phyloP scores from a whole-genome alignment of 257 asterid genomes.

The Verbascum thapsus region DNA sequence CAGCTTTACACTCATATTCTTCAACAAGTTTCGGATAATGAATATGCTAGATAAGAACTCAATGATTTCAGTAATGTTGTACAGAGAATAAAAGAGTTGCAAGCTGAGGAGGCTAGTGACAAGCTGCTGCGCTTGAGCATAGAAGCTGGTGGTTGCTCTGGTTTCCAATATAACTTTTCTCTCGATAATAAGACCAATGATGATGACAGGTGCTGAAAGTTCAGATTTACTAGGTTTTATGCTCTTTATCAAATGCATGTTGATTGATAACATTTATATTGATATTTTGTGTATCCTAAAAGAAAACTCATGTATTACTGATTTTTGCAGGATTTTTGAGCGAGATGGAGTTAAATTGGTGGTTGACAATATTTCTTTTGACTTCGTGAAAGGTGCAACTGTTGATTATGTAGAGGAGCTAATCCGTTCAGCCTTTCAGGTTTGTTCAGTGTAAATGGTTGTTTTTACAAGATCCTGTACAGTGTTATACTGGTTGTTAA shows the following conservation, averaged over 20 bases:
- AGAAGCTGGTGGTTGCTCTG: constrained; percentile 99
- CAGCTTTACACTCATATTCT: neutral
- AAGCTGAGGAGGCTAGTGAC: constrained; percentile 57
- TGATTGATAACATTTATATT: neutral
- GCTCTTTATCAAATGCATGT: neutral
- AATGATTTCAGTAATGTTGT: constrained; percentile 5
- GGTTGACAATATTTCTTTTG: constrained; percentile 81
- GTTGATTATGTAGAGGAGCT: constrained; percentile 95
- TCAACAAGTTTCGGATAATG: constrained; percentile 5
- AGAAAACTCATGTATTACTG: constrained; percentile 1
- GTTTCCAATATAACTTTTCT: constrained; percentile 86
- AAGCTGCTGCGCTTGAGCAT: constrained; percentile 88
- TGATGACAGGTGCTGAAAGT: constrained; percentile 70
- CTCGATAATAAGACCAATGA: constrained; percentile 68
- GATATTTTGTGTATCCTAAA: constrained; percentile 14
- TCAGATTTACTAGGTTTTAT: constrained; percentile 6
- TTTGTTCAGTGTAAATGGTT: constrained; percentile 30
- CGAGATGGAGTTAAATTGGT: constrained; percentile 87
- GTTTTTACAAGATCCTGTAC: neutral
- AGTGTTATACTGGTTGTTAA: neutral
- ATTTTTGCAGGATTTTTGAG: constrained; percentile 73
- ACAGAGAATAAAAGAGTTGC: constrained; percentile 87
- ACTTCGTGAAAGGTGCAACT: constrained; percentile 89
- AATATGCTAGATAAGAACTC: constrained; percentile 17
- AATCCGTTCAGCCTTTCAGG: constrained; percentile 97